Conservation (phyloP, 2,329 filamentous ascomycete species). For the Capronia epimyces region DNA sequence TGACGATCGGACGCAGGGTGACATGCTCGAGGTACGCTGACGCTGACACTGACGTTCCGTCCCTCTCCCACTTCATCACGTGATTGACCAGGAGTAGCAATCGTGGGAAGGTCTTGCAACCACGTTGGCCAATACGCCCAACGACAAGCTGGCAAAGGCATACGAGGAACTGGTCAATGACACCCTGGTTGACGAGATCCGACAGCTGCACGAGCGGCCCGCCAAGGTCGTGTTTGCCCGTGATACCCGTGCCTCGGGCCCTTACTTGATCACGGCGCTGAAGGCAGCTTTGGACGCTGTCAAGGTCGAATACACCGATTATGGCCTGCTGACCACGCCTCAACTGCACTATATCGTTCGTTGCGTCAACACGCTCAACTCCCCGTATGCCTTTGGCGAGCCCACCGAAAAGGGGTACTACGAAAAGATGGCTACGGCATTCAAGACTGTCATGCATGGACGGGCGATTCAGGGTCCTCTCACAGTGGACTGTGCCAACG, state of each 20-base stretch:
- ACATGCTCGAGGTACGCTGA: slow-evolving; percentile 76
- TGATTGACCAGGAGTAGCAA: slow-evolving; percentile 41
- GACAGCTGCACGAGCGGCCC: slow-evolving; percentile 55
- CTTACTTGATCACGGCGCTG: slow-evolving; percentile 72
- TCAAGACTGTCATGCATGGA: slow-evolving; percentile 73
- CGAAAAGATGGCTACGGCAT: slow-evolving; percentile 79
- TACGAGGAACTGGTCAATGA: slow-evolving; percentile 71
- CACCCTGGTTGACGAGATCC: slow-evolving; percentile 56
- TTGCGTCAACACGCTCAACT: slow-evolving; percentile 87
- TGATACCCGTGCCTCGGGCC: slow-evolving; percentile 89
- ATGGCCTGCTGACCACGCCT: slow-evolving; percentile 90
- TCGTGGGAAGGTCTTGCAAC: slow-evolving; percentile 92
- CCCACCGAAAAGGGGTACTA: slow-evolving; percentile 91
- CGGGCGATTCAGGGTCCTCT: slow-evolving; percentile 68
- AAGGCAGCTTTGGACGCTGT: slow-evolving; percentile 73
- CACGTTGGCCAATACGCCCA: slow-evolving; percentile 74
- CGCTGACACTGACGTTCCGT: slow-evolving; percentile 25
- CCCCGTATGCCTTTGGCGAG: slow-evolving; percentile 79
- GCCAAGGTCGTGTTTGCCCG: slow-evolving; percentile 83
- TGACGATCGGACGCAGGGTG: slow-evolving; percentile 35
- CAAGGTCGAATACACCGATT: slow-evolving; percentile 70
- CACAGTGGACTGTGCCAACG: slow-evolving; percentile 92
- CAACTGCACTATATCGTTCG: slow-evolving; percentile 95
- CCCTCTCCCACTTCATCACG: slow-evolving; percentile 2
- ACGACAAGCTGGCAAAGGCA: slow-evolving; percentile 67